phyloP scores from a whole-genome alignment of 805 yeast genomes.

The Cyberlindnera saturnus region DNA sequence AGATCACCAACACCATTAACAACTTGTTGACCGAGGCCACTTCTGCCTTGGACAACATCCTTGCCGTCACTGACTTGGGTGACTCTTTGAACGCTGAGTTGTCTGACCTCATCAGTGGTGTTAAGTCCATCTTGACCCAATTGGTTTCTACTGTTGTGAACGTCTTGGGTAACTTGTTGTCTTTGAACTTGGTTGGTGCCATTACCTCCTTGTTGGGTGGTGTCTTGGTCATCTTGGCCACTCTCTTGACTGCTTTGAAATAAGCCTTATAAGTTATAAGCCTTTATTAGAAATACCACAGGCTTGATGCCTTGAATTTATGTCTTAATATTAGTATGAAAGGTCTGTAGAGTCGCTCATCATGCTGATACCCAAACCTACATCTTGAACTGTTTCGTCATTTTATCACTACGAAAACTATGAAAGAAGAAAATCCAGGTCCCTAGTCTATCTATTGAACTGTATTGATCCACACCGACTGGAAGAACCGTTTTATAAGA shows the following conservation, averaged over 20 bases:
- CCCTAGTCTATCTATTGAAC: background rate
- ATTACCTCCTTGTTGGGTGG: constrained; percentile 13
- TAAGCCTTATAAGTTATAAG: background rate
- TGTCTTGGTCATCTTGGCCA: constrained; percentile 3
- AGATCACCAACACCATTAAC: constrained; percentile 6
- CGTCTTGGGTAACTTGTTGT: constrained; percentile 4
- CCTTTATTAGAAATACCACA: background rate
- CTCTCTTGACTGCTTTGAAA: constrained; percentile 4
- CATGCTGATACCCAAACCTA: background rate
- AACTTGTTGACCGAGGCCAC: constrained; percentile 6
- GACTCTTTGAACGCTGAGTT: constrained; percentile 3
- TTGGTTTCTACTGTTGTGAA: constrained; percentile 4
- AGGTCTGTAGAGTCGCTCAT: background rate
- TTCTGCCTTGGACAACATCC: constrained; percentile 6
- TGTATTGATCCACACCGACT: too few species aligned
- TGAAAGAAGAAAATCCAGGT: too few species aligned
- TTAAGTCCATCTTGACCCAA: constrained; percentile 1
- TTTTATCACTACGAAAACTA: background rate
- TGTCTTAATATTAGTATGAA: background rate
- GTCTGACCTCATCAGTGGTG: background rate
- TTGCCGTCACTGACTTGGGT: constrained; percentile 5
- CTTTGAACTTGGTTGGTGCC: constrained; percentile 13
- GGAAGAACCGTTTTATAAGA: too few species aligned
- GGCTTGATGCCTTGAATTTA: background rate
- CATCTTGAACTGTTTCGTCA: background rate